phyloP scores from a whole-genome alignment of 1,139 yeast genomes.

The Casaregolazyma suthepensis region DNA sequence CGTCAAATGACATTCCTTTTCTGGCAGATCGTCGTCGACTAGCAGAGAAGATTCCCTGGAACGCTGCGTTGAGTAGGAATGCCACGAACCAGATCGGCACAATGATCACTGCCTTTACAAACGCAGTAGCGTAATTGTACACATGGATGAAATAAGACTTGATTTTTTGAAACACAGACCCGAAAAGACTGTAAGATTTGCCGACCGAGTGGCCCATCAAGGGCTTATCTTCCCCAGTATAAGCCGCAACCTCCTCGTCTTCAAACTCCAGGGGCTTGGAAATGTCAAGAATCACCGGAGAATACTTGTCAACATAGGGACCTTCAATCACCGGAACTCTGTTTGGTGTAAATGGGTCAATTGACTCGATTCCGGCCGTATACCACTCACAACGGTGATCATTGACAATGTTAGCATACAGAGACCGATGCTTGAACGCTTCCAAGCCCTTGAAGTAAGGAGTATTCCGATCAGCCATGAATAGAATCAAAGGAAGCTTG shows the following conservation, averaged over 20 bases:
- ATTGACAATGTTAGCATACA: conserved; percentile 71
- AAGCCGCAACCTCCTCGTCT: conserved; percentile 5
- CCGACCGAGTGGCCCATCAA: not conserved
- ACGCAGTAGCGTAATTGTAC: conserved; percentile 14
- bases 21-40: conserved; percentile 20
- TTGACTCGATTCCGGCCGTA: conserved; percentile 62
- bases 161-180: conserved; percentile 1
- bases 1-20: conserved; percentile 18
- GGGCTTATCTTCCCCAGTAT: not conserved
- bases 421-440: conserved; percentile 44
- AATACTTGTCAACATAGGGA: conserved; percentile 45
- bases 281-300: conserved; percentile 48
- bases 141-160: conserved; percentile 4
- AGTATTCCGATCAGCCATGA: conserved; percentile 61
- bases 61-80: conserved; percentile 30
- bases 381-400: conserved; percentile 80
- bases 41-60: conserved; percentile 25
- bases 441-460: conserved; percentile 53
- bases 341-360: conserved; percentile 50
- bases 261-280: conserved; percentile 11
- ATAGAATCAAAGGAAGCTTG: conserved; percentile 47
- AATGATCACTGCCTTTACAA: conserved; percentile 22
- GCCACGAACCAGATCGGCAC: conserved; percentile 33
- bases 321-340: conserved; percentile 36
- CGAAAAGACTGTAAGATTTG: not conserved